Conservation (phyloP, 352 stramenopile genomes). For the Globisporangium spinosum region DNA sequence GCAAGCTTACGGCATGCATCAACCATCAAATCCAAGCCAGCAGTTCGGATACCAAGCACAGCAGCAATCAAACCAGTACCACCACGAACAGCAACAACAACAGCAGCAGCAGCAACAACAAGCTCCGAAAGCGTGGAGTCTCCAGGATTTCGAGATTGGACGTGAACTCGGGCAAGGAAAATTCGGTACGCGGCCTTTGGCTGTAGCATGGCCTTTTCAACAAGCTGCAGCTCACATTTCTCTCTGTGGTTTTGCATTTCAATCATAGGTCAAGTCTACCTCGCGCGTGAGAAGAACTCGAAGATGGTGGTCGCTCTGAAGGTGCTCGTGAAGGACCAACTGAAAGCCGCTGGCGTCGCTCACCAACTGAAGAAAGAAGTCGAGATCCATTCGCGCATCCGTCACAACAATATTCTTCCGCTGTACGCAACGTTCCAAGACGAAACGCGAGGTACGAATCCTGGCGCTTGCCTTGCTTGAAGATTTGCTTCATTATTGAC, state of each 20-base stretch:
- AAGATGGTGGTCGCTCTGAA: slow-evolving; percentile 85
- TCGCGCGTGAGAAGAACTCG: slow-evolving; percentile 82
- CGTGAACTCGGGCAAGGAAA: slow-evolving; percentile 81
- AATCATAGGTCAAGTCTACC: slow-evolving; percentile 66
- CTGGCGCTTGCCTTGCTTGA: neutral
- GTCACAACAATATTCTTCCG: slow-evolving; percentile 84
- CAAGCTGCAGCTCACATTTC: neutral
- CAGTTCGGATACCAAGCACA: slow-evolving; percentile 7
- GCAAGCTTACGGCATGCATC: slow-evolving; percentile 34
- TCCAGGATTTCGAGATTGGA: slow-evolving; percentile 87
- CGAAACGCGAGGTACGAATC: slow-evolving; percentile 43
- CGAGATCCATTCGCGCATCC: slow-evolving; percentile 89
- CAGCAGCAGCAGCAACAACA: slow-evolving; percentile 23
- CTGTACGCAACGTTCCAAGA: slow-evolving; percentile 87
- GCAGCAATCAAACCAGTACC: neutral
- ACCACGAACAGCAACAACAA: slow-evolving; percentile 18
- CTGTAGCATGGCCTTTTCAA: neutral
- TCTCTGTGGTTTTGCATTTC: neutral
- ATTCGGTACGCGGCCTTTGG: slow-evolving; percentile 45
- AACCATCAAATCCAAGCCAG: neutral
- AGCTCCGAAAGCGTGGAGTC: slow-evolving; percentile 60
- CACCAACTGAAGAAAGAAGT: slow-evolving; percentile 88
- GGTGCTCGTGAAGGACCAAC: slow-evolving; percentile 86
- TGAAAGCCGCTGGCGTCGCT: slow-evolving; percentile 57
- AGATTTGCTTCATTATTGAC: neutral